Evolutionary conservation across 345 rosid species (phyloP).

Genomic region (Firmiana major): DNA sequence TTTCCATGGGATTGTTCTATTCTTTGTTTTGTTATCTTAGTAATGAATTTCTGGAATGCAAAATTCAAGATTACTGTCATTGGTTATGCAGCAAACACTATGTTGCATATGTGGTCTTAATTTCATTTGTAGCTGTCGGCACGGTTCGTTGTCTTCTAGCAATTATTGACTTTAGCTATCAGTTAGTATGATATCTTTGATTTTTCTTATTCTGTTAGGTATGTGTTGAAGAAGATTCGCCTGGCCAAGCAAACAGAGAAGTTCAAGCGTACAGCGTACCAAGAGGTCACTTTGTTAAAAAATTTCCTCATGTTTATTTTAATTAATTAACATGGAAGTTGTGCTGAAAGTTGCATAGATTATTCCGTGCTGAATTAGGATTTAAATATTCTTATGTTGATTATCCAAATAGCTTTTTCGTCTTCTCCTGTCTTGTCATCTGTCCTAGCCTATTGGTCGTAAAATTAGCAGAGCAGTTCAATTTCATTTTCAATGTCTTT

Average conservation of each 20-base stretch:
- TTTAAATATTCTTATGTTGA: neutral
- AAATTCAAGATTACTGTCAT: neutral
- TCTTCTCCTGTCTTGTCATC: neutral
- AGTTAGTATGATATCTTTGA: neutral
- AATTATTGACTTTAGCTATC: constrained; percentile 19
- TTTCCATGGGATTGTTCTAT: neutral
- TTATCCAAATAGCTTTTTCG: neutral
- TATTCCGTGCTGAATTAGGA: neutral
- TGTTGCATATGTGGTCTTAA: constrained; percentile 9
- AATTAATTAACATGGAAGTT: neutral
- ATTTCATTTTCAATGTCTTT: neutral
- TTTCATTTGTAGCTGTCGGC: constrained; percentile 28
- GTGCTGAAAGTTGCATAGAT: neutral
- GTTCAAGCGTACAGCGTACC: constrained; percentile 80
- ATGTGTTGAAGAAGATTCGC: constrained; percentile 80
- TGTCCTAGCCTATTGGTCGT: neutral
- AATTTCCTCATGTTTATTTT: neutral
- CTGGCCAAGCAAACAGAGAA: constrained; percentile 91
- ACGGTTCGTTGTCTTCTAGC: constrained; percentile 26
- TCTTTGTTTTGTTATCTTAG: neutral
- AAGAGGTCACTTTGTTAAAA: constrained; percentile 57
- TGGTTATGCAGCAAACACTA: neutral
- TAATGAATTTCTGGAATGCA: neutral
- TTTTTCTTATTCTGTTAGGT: constrained; percentile 47
- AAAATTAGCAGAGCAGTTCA: neutral